Base-by-base conservation (phyloP, 2,329 filamentous ascomycete species). In the Phialemoniopsis sp. region DNA sequence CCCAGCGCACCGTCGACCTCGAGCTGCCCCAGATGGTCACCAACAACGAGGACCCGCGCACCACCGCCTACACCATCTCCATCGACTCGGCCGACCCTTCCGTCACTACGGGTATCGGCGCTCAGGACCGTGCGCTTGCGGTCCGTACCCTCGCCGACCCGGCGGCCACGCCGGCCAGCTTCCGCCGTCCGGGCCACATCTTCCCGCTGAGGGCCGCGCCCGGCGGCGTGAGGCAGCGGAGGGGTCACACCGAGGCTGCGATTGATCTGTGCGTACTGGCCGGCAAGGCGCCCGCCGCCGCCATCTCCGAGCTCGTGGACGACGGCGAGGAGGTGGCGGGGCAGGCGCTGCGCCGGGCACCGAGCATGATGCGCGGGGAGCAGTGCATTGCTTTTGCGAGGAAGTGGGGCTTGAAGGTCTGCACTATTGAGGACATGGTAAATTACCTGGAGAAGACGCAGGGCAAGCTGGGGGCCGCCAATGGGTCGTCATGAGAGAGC, bases 301-400 rank as follows among this genome's bases (percentile, higher is more conserved):
- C 88, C 17, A 97, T 97, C 56, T 88, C 86, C 52, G 93, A 98
- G 70, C 67, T 98, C 45, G 89, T 98, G 33, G 87, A 90, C 47
- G 89, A 94, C 51, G 90, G 90, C 1, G 78, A 79, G 46, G 78
- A 82, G 60, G 75, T 89, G 4, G 67, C 71, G 12, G 89, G 89
- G 0, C 72, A 73, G 54, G 76, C 88, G 1, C 68, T 86, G 54
- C 70, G 82, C 49, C 60, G 62, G 10, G 81, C 77, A 15, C 78
- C 82, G n/a, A 88, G 85, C 18, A 98, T 98, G 93, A 83, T 97
- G 81, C 71, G 89, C 50, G 80, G 89, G 47, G 89, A 95, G 67
- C 87, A 80, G 29, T 96, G 90, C 66, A 70, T 98, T 56, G 77
- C 73, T 37, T 98, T 98, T 73, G 93, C 89, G 19, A 80, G 81